These are phyloP conservation scores for Penicillium sp. DNA, from an alignment of 2,329 filamentous ascomycete species.

Conservation along the genomic window DNA sequence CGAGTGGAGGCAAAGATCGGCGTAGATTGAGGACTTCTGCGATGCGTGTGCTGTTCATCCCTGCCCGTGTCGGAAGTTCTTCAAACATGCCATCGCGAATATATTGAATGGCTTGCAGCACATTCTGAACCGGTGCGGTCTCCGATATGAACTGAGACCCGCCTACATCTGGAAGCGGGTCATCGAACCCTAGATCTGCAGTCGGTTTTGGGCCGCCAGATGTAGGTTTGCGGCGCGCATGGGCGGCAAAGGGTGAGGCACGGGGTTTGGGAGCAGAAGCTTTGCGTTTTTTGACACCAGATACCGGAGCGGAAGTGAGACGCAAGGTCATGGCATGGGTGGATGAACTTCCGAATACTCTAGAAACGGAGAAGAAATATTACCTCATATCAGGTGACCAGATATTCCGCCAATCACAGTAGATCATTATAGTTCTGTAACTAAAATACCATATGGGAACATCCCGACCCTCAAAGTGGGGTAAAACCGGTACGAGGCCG, in stretches of 20 bases:
- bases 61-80: constrained; percentile 53
- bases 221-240: constrained; percentile 42
- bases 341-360: neutral
- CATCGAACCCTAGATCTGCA: constrained; percentile 24
- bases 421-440: constrained; percentile 10
- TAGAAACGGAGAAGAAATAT: neutral
- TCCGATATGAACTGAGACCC: constrained; percentile 49
- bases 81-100: constrained; percentile 55
- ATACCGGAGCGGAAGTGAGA: constrained; percentile 47
- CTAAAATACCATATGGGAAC: constrained; percentile 9
- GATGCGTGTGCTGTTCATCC: constrained; percentile 62
- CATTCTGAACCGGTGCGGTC: constrained; percentile 47
- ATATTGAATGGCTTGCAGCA: constrained; percentile 54
- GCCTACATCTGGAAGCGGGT: constrained; percentile 52
- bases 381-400: constrained; percentile 19
- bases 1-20: constrained; percentile 54
- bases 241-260: constrained; percentile 42
- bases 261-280: constrained; percentile 26
- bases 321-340: constrained; percentile 45
- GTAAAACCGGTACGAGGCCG: neutral
- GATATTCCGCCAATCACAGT: constrained; percentile 13
- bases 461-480: neutral
- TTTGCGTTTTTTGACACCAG: constrained; percentile 45
- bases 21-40: constrained; percentile 59
- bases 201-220: constrained; percentile 27